These are phyloP conservation scores for Rhodotorula taiwanensis DNA, from an alignment of 768 basidiomycete genomes.

Conservation along the genomic window DNA sequence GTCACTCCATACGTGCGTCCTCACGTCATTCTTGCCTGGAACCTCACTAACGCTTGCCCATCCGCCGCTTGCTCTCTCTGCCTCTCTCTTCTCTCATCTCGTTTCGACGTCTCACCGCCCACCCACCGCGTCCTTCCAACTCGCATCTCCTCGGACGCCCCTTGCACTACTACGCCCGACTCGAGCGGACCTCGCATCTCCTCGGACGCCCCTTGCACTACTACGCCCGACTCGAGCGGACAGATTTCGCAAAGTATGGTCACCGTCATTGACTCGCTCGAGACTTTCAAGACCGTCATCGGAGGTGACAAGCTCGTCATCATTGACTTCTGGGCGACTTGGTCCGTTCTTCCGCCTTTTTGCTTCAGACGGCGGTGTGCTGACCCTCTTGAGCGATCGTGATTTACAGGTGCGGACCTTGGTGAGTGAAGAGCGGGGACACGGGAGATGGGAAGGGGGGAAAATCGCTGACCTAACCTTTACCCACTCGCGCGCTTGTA, in stretches of 20 bases:
- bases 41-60: too few species aligned
- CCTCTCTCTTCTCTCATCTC: not conserved
- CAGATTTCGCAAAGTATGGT: conserved; percentile 4
- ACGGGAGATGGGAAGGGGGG: too few species aligned
- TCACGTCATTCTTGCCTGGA: too few species aligned
- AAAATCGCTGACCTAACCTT: too few species aligned
- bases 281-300: conserved; percentile 51
- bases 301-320: conserved; percentile 50
- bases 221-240: not conserved
- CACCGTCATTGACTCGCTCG: conserved; percentile 43
- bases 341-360: conserved; percentile 48
- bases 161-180: not conserved
- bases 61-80: too few species aligned
- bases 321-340: conserved; percentile 70
- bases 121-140: not conserved
- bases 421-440: not conserved
- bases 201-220: not conserved
- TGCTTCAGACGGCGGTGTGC: too few species aligned
- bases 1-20: not conserved
- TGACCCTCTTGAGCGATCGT: not conserved
- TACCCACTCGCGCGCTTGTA: not conserved
- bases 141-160: not conserved
- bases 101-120: not conserved
- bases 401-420: conserved; percentile 32
- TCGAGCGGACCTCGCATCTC: not conserved